phyloP scores from a whole-genome alignment of 108 stramenopile genomes.

The Skeletonema potamos region DNA sequence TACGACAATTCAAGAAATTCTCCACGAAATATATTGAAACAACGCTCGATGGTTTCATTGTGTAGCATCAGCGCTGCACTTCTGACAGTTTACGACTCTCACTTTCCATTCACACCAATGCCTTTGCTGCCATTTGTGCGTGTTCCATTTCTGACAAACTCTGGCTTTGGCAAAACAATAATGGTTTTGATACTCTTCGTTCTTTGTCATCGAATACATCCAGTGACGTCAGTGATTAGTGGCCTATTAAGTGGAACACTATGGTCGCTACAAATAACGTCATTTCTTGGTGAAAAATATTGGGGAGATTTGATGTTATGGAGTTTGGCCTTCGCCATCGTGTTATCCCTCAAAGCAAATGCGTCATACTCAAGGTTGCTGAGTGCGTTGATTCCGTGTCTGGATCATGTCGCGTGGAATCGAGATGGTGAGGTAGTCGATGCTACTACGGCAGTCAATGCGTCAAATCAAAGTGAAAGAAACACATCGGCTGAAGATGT shows the following conservation, averaged over 20 bases:
- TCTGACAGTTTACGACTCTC: slow-evolving; percentile 37
- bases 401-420: slow-evolving; percentile 56
- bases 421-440: slow-evolving; percentile 26
- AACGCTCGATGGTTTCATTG: slow-evolving; percentile 47
- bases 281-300: slow-evolving; percentile 54
- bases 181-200: slow-evolving; percentile 29
- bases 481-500: slow-evolving; percentile 14
- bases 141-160: slow-evolving; percentile 21
- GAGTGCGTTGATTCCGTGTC: slow-evolving; percentile 35
- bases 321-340: slow-evolving; percentile 9
- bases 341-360: slow-evolving; percentile 43
- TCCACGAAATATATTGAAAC: slow-evolving; percentile 15
- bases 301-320: slow-evolving; percentile 43
- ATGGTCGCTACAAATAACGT: slow-evolving; percentile 47
- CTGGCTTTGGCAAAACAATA: slow-evolving; percentile 26
- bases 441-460: background rate
- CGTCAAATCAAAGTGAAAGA: background rate
- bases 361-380: slow-evolving; percentile 19
- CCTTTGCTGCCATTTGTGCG: slow-evolving; percentile 44
- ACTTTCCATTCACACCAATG: slow-evolving; percentile 41
- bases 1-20: slow-evolving; percentile 23
- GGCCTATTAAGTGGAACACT: slow-evolving; percentile 47
- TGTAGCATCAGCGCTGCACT: slow-evolving; percentile 46
- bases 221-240: slow-evolving; percentile 35
- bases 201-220: slow-evolving; percentile 40